Conservation (phyloP, 495 filamentous ascomycete species). For the Talaromyces wortmannii region DNA sequence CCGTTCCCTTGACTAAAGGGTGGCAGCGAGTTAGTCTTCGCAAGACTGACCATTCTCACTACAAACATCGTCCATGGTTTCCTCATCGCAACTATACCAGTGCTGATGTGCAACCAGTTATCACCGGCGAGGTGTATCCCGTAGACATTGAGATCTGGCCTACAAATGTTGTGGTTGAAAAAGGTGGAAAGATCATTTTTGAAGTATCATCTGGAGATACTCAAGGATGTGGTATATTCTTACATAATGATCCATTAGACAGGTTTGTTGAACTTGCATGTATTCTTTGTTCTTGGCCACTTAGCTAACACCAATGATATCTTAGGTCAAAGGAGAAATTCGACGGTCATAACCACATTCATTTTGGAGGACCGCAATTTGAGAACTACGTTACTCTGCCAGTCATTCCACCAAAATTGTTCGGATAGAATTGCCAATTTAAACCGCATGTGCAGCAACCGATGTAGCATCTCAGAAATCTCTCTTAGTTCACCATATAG, state of each 20-base stretch:
- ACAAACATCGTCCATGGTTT: conserved; percentile 40
- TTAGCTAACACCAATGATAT: no score
- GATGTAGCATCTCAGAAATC: no score
- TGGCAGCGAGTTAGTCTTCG: conserved; percentile 47
- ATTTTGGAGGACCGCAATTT: no score
- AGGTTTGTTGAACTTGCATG: background rate
- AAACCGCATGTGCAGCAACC: no score
- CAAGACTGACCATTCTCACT: conserved; percentile 34
- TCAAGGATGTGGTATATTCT: conserved; percentile 52
- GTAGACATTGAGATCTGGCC: conserved; percentile 67
- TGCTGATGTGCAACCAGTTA: conserved; percentile 46
- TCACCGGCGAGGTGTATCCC: conserved; percentile 47
- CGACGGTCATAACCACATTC: no score
- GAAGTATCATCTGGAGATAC: conserved; percentile 56
- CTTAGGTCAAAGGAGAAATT: no score
- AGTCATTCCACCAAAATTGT: no score
- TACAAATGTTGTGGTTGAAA: conserved; percentile 55
- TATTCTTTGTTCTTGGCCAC: no score
- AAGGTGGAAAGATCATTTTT: conserved; percentile 46
- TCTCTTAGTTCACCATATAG: no score
- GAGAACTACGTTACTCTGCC: no score
- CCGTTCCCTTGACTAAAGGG: conserved; percentile 15
- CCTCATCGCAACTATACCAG: conserved; percentile 54
- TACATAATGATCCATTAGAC: conserved; percentile 42
- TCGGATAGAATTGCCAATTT: no score